A percentile compares a stretch with the other conserved stretches of the same genome.
Evolutionary conservation across 1,284 basidiomycete genomes (phyloP).

Genomic region (Trametes hirsuta): DNA sequence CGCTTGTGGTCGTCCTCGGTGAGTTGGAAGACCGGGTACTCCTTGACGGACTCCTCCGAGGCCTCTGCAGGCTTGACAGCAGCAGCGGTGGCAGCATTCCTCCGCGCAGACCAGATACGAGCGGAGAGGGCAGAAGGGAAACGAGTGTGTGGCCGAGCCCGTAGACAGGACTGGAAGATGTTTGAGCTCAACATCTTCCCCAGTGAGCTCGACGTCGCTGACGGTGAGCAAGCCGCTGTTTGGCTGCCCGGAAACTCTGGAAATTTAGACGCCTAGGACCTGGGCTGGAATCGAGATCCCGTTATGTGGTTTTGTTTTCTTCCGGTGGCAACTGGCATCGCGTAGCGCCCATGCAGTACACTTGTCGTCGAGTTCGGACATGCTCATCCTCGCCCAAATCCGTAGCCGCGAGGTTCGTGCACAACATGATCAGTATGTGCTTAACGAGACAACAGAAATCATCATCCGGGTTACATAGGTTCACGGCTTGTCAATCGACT

Average conservation of each 20-base stretch:
- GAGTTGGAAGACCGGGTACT: constrained; percentile 45
- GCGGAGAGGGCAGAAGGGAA: constrained; percentile 1
- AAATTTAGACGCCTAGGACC: neutral
- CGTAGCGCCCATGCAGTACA: too few relatives aligned
- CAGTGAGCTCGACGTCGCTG: constrained; percentile 21
- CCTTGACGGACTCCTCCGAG: constrained; percentile 12
- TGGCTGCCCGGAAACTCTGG: neutral
- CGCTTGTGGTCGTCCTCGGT: constrained; percentile 60
- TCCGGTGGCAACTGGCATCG: too few relatives aligned
- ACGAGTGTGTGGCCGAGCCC: constrained; percentile 22
- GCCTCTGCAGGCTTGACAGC: constrained; percentile 26
- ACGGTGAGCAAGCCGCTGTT: constrained; percentile 16
- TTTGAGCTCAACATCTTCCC: constrained; percentile 19
- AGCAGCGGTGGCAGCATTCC: constrained; percentile 31
- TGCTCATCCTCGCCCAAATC: too few relatives aligned
- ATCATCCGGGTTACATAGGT: too few relatives aligned
- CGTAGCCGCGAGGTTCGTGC: too few relatives aligned
- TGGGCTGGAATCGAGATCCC: too few relatives aligned
- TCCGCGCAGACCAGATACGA: constrained; percentile 16
- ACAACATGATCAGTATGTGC: too few relatives aligned
- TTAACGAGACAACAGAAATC: too few relatives aligned
- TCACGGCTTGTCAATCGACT: too few relatives aligned
- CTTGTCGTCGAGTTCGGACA: too few relatives aligned
- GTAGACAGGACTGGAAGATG: constrained; percentile 26
- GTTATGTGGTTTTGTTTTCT: too few relatives aligned